Evolutionary conservation across 2,329 filamentous ascomycete genomes (phyloP).

Genomic region (Didymella keratinophila): DNA sequence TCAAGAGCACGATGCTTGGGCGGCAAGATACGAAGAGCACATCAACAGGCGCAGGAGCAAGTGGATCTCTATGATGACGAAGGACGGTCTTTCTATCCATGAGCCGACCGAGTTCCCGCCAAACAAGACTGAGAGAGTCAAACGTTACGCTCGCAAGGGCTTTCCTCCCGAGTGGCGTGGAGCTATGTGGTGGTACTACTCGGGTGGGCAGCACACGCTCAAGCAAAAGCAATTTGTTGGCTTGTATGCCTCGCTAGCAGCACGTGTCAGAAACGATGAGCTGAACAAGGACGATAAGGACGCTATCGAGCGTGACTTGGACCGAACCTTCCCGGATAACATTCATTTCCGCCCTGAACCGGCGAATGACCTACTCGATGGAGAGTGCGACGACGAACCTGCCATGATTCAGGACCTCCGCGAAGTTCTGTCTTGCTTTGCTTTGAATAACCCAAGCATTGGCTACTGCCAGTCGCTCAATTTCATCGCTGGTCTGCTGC

Average conservation of each 20-base stretch:
- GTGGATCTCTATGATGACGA: constrained; percentile 80
- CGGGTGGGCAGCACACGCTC: constrained; percentile 81
- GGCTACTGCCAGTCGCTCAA: constrained; percentile 97
- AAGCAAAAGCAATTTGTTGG: constrained; percentile 71
- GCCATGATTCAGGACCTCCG: constrained; percentile 82
- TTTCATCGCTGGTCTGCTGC: constrained; percentile 87
- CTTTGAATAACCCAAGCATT: constrained; percentile 87
- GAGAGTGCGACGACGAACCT: constrained; percentile 65
- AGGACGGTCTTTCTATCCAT: constrained; percentile 75
- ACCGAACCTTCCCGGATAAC: constrained; percentile 95
- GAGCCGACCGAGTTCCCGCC: constrained; percentile 80
- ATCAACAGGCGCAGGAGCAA: constrained; percentile 78
- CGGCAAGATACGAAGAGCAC: constrained; percentile 76
- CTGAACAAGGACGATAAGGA: constrained; percentile 79
- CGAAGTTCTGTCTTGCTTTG: constrained; percentile 86
- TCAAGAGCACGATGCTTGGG: constrained; percentile 84
- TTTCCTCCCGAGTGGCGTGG: constrained; percentile 94
- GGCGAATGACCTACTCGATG: constrained; percentile 42
- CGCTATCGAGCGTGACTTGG: constrained; percentile 90
- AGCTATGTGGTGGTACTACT: constrained; percentile 97
- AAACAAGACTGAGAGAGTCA: constrained; percentile 78
- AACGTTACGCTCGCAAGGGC: constrained; percentile 89
- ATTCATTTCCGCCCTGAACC: constrained; percentile 78
- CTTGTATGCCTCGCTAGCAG: constrained; percentile 75
- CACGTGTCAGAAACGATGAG: constrained; percentile 68